phyloP scores from a whole-genome alignment of 305 asterid species.

The Fraxinus albicans region DNA sequence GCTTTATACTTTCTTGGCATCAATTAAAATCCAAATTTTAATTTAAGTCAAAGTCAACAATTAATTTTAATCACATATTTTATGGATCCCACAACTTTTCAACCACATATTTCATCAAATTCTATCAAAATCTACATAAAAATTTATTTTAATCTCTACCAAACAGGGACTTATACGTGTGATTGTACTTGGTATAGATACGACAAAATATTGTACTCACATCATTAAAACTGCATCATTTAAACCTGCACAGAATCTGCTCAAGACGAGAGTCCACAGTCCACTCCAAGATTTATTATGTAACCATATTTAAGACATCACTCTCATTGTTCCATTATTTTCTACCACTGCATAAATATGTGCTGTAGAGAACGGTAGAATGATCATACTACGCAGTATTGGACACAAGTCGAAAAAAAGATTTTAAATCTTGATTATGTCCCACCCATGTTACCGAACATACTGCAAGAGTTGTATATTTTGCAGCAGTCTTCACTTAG shows the following conservation, averaged over 20 bases:
- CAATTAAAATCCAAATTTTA: too few species aligned
- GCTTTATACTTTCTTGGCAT: too few species aligned
- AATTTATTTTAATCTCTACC: too few species aligned
- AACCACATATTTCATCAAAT: too few species aligned
- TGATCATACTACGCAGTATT: not conserved
- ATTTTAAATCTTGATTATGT: not conserved
- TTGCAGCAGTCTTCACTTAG: slow-evolving; percentile 12
- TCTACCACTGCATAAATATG: not conserved
- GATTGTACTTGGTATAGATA: too few species aligned
- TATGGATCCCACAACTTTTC: too few species aligned
- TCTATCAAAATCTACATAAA: too few species aligned
- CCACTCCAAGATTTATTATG: not conserved
- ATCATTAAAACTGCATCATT: not conserved
- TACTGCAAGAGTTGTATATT: not conserved
- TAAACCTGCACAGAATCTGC: not conserved
- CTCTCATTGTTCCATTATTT: not conserved
- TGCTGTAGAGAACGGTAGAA: not conserved
- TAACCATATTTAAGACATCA: not conserved
- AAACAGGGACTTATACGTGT: too few species aligned
- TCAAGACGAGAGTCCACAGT: not conserved
- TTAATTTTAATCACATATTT: too few species aligned
- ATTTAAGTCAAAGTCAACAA: too few species aligned
- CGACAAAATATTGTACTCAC: too few species aligned
- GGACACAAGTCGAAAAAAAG: not conserved
- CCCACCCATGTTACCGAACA: not conserved